Evolutionary conservation across 1,139 yeast species (phyloP).

Genomic region (Pichia sp.): DNA sequence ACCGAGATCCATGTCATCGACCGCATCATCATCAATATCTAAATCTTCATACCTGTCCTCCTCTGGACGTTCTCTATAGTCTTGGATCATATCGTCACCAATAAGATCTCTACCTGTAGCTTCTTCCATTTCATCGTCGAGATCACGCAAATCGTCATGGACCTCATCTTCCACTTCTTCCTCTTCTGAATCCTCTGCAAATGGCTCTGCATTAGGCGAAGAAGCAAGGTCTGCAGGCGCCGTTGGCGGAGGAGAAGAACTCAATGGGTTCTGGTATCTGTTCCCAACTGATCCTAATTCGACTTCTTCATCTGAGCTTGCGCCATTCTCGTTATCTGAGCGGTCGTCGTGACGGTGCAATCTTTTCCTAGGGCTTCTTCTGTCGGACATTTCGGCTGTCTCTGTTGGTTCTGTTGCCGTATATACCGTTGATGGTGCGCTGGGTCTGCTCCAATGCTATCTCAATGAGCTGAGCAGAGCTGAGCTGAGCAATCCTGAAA

Average conservation of each 20-base stretch:
- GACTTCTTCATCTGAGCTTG: conserved; percentile 32
- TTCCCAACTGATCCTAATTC: not conserved
- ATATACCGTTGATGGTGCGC: no score
- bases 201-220: conserved; percentile 32
- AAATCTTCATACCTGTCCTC: conserved; percentile 73
- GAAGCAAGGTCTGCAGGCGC: conserved; percentile 36
- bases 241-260: conserved; percentile 22
- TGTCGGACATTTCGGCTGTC: conserved; percentile 24
- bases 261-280: conserved; percentile 1
- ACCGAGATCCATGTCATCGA: conserved; percentile 64
- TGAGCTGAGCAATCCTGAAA: no score
- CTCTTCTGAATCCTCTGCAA: conserved; percentile 58
- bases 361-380: conserved; percentile 29
- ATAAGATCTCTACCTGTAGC: conserved; percentile 82
- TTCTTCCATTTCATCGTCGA: conserved; percentile 52
- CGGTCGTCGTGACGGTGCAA: conserved; percentile 30
- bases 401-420: no score
- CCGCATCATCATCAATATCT: conserved; percentile 70
- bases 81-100: conserved; percentile 75
- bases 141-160: conserved; percentile 74
- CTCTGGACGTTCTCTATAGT: conserved; percentile 56
- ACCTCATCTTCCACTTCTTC: conserved; percentile 37
- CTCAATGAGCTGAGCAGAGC: no score
- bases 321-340: conserved; percentile 33
- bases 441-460: no score